Evolutionary conservation across 73 alveolate genomes (phyloP), one percentile per base, ranked within the genome.

Genomic region (Breviolum minutum): DNA sequence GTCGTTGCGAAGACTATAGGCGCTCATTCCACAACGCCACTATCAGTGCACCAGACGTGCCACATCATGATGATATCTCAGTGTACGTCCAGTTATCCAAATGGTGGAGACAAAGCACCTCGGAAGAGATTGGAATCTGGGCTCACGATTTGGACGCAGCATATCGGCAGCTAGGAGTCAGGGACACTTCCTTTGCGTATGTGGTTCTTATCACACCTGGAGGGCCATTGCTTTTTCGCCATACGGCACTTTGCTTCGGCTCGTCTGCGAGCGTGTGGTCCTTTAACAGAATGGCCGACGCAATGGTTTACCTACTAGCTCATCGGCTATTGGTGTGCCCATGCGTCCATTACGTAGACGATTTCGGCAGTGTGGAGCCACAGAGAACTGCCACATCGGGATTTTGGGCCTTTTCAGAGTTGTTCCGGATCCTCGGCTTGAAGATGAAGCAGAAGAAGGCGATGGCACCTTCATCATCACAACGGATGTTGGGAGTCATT

Each of bases 1-100:
- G 91, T 9, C 91, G 91, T 22, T 82, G 91, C 32, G 91, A 82
- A 17, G 91, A 82, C 40, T 82, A 82, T 61, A 48, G 91, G 5
- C 70, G 91, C 8, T 14, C 48, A 30, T 7, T 4, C 54, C 91
- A 48, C 70, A 82, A 82, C 32, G 1, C 73, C 48, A 82, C 91
- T 0, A 20, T 82, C 17, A 26, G 16, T 1, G 32, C 71, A 0
- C 5, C 12, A 2, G 91, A 82, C 91, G 11, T 11, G 20, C 91
- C 91, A 1, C 73, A 20, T 14, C 48, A 48, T 48, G 30, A 48
- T 17, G 70, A 48, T 71, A 6, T 82, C 40, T 8, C n/a, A 29
- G 17, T 17, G 2, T 8, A 82, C 71, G 73, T 82, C 32, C n/a
- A n/a, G n/a, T n/a, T n/a, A n/a, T n/a, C n/a, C n/a, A n/a, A n/a